Evolutionary conservation across 495 filamentous ascomycete genomes (phyloP).

Genomic region (Lasiosphaeris hirsuta): DNA sequence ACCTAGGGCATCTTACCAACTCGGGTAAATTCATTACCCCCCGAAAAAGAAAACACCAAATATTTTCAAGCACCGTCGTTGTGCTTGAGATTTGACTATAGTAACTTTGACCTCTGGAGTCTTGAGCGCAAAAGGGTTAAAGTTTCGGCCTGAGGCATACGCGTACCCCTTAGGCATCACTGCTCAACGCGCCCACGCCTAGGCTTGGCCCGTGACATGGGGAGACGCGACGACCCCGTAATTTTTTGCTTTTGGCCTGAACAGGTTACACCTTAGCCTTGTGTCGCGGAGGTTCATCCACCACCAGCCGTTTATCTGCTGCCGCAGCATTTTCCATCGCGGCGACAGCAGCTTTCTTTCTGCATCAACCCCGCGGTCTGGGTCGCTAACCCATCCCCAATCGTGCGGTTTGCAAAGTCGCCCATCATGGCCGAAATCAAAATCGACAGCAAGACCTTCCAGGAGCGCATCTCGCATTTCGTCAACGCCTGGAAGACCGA

Average conservation of each 20-base stretch:
- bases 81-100: neutral
- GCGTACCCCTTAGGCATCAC: neutral
- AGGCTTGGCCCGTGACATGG: neutral
- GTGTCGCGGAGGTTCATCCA: conserved; percentile 4
- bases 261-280: neutral
- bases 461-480: conserved; percentile 83
- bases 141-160: conserved; percentile 8
- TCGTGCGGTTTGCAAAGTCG: conserved; percentile 26
- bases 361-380: conserved; percentile 12
- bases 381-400: conserved; percentile 25
- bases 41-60: too few relatives aligned
- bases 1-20: too few relatives aligned
- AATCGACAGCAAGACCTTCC: conserved; percentile 89
- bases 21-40: too few relatives aligned
- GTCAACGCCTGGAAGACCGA: conserved; percentile 91
- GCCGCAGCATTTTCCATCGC: conserved; percentile 17
- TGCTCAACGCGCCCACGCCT: conserved; percentile 1
- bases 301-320: conserved; percentile 11
- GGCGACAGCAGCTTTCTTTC: conserved; percentile 14
- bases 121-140: neutral
- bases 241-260: conserved; percentile 1
- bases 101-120: too few relatives aligned
- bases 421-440: conserved; percentile 63
- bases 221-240: conserved; percentile 2
- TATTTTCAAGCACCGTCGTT: too few relatives aligned